Base-by-base conservation (phyloP, 1,284 basidiomycete species). In the Mycocalia duriaeana region DNA sequence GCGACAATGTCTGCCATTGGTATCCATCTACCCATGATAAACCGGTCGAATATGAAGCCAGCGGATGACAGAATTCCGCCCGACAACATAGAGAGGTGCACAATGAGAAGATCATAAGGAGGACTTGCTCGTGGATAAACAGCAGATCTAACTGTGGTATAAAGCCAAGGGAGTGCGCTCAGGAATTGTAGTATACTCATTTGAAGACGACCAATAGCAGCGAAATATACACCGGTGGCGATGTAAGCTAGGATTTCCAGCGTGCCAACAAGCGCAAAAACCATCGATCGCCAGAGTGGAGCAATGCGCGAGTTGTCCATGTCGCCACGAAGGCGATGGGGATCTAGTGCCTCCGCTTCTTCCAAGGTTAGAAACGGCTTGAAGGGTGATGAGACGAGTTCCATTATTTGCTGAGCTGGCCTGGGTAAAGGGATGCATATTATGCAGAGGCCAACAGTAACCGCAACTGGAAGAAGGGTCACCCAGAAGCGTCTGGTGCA, bases 261-360 rank as follows among this genome's bases (percentile, higher is more conserved):
- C 9, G 81, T 67, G 3, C 77, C 75, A 19, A 79, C 50, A 42
- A 72, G 66, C 1, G 73, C 69, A 19, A 87, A 71, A 5, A 76
- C 51, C 28, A 79, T 50, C 4, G 76, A 78, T 37, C 76, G 74
- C 81, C 83, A 83, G 4, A 81, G 62, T 0, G 77, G 73, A 54
- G 48, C 14, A 58, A 55, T 38, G 61, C 57, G 5, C 56, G 51
- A 5, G 50, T 50, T 24, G 52, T 11, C 18, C 18, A 22, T 41
- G 11, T 57, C 56, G 38, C 55, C 57, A 47, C 71, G 72, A 42
- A 62, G 48, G 20, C 48, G 46, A 38, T 41, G 13, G 6, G 25
- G 13, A 38, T 19, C 9, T 7, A 41, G 39, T 8, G 23, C 39
- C 22, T 22, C 39, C 6, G 39, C 39, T 41, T 41, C 39, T 13